These are phyloP conservation scores for Allium fistulosum DNA, from an alignment of 106 monocot species.

Conservation along the genomic window DNA sequence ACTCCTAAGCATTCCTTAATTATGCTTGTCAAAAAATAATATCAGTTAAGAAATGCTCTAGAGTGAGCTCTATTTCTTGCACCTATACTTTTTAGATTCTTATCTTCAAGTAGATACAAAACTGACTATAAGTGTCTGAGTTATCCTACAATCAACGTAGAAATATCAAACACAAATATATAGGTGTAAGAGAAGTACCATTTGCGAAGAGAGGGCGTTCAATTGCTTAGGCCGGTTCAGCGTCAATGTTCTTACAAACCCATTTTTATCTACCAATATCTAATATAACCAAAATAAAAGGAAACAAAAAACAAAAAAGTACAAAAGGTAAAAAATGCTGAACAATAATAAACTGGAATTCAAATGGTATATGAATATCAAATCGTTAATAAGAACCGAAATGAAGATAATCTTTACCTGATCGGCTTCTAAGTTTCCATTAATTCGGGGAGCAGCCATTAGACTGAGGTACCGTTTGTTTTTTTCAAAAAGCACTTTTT, in stretches of 20 bases:
- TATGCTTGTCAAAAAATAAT: no score
- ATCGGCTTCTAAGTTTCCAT: not conserved
- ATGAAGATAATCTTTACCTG: not conserved
- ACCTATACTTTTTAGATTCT: no score
- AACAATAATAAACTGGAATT: not conserved
- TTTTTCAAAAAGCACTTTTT: no score
- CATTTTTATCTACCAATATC: conserved; percentile 64
- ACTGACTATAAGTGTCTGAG: no score
- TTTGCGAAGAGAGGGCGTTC: conserved; percentile 65
- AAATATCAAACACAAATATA: not conserved
- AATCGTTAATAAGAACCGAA: not conserved
- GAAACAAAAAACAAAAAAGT: not conserved
- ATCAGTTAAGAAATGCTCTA: no score
- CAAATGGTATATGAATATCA: no score
- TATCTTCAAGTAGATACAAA: not conserved
- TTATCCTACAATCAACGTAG: no score
- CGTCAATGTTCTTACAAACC: conserved; percentile 40
- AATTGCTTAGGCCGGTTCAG: conserved; percentile 67
- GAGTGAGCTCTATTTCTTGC: no score
- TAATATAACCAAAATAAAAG: not conserved
- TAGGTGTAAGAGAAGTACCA: conserved; percentile 23
- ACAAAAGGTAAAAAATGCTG: not conserved
- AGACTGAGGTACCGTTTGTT: no score
- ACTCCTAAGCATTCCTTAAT: no score
- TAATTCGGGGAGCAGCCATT: conserved; percentile 1